phyloP scores from a whole-genome alignment of 306 rosid species.

The Pterocarpus macrocarpus region DNA sequence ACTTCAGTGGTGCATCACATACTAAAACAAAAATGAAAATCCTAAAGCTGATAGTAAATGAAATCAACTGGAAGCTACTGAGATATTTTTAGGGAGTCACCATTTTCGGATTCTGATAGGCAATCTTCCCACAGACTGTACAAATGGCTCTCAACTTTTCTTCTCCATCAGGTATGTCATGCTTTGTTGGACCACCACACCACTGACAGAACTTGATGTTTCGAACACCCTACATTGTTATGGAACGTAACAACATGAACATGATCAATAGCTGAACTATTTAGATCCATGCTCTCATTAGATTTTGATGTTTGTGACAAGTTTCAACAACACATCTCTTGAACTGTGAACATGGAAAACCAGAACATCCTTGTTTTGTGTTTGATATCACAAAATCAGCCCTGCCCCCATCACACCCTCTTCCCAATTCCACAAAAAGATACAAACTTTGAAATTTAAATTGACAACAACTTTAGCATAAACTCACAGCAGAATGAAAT shows the following conservation, averaged over 20 bases:
- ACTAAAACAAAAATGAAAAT: background rate
- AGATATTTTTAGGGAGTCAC: conserved; percentile 50
- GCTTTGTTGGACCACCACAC: conserved; percentile 88
- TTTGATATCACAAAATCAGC: background rate
- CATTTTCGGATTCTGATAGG: conserved; percentile 97
- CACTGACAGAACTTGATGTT: conserved; percentile 82
- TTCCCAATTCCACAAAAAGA: background rate
- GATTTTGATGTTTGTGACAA: background rate
- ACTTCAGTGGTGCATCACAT: conserved; percentile 4
- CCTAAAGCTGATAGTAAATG: conserved; percentile 32
- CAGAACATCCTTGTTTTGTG: too few relatives aligned
- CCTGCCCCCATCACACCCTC: background rate
- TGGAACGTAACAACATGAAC: background rate
- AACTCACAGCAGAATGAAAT: conserved; percentile 62
- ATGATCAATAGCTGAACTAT: background rate
- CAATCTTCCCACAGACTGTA: conserved; percentile 79
- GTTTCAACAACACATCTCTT: background rate
- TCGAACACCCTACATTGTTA: conserved; percentile 61
- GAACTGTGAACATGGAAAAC: background rate
- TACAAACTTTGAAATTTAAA: background rate
- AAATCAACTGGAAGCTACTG: conserved; percentile 40
- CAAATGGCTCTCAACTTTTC: conserved; percentile 83
- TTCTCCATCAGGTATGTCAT: conserved; percentile 83
- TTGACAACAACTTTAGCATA: background rate
- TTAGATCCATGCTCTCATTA: background rate